Conservation (phyloP, 257 asterid species). For the Apocynum venetum region DNA sequence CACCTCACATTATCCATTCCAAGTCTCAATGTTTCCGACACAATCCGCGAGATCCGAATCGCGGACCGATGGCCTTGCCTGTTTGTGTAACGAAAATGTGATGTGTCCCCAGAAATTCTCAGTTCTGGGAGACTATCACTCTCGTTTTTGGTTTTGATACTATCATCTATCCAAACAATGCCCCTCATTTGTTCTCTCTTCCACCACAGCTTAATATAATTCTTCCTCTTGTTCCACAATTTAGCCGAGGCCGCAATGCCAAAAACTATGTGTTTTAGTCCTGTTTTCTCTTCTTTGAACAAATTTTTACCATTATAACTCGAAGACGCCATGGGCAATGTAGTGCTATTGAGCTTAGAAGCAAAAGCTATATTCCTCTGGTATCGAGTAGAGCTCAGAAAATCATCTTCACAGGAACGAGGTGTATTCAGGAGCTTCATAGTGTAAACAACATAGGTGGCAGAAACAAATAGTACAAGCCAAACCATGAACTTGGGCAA, state of each 20-base stretch:
- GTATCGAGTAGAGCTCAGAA: background rate
- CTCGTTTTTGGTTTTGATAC: conserved; percentile 35
- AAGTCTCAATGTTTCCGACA: conserved; percentile 64
- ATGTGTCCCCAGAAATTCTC: conserved; percentile 60
- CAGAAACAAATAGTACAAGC: conserved; percentile 45
- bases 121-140: conserved; percentile 40
- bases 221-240: conserved; percentile 63
- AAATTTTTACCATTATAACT: background rate
- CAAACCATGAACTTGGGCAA: conserved; percentile 62
- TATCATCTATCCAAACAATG: conserved; percentile 64
- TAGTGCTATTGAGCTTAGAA: background rate
- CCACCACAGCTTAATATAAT: conserved; percentile 82
- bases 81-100: conserved; percentile 52
- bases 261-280: conserved; percentile 59
- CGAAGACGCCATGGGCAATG: background rate
- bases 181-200: conserved; percentile 55
- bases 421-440: conserved; percentile 15
- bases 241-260: conserved; percentile 87
- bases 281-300: conserved; percentile 28
- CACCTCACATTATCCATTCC: conserved; percentile 61
- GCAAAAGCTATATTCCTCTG: background rate
- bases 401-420: conserved; percentile 18
- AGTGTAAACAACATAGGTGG: conserved; percentile 48
- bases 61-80: conserved; percentile 76
- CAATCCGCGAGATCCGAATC: conserved; percentile 68